Conservation (phyloP, 2,329 filamentous ascomycete genomes). For the Cercospora zeae-maydis region DNA sequence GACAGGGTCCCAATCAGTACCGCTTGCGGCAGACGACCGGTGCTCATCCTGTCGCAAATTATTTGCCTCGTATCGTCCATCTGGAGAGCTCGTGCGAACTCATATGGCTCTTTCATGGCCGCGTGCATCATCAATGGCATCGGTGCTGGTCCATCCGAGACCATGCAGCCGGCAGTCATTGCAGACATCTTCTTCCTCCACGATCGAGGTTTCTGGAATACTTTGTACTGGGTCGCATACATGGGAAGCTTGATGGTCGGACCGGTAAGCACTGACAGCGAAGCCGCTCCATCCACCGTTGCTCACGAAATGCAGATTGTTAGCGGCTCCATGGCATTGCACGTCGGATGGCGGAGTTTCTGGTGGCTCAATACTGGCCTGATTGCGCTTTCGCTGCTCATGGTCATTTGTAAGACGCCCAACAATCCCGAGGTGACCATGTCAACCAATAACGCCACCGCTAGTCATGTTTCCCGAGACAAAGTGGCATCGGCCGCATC, state of each 20-base stretch:
- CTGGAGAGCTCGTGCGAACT: conserved; percentile 57
- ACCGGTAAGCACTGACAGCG: conserved; percentile 11
- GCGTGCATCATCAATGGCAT: conserved; percentile 59
- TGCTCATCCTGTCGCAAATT: conserved; percentile 51
- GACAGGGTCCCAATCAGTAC: conserved; percentile 54
- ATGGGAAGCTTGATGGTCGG: conserved; percentile 61
- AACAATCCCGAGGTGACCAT: too few relatives aligned
- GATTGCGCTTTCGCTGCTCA: conserved; percentile 48
- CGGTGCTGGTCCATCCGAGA: conserved; percentile 61
- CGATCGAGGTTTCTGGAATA: conserved; percentile 61
- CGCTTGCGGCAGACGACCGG: conserved; percentile 54
- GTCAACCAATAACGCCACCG: not conserved
- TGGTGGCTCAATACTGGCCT: conserved; percentile 64
- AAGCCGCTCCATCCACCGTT: not conserved
- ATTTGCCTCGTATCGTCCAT: conserved; percentile 54
- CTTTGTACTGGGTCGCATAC: conserved; percentile 59
- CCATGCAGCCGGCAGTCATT: conserved; percentile 60
- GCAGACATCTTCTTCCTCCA: conserved; percentile 61
- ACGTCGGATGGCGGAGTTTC: conserved; percentile 59
- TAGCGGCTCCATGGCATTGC: conserved; percentile 58
- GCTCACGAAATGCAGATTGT: conserved; percentile 47
- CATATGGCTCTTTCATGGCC: conserved; percentile 62
- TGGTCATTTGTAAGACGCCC: conserved; percentile 43
- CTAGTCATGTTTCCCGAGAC: conserved; percentile 60
- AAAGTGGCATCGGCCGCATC: conserved; percentile 52